These are phyloP conservation scores for Dacryopinax spathularia DNA, from an alignment of 768 basidiomycete species.

Conservation along the genomic window DNA sequence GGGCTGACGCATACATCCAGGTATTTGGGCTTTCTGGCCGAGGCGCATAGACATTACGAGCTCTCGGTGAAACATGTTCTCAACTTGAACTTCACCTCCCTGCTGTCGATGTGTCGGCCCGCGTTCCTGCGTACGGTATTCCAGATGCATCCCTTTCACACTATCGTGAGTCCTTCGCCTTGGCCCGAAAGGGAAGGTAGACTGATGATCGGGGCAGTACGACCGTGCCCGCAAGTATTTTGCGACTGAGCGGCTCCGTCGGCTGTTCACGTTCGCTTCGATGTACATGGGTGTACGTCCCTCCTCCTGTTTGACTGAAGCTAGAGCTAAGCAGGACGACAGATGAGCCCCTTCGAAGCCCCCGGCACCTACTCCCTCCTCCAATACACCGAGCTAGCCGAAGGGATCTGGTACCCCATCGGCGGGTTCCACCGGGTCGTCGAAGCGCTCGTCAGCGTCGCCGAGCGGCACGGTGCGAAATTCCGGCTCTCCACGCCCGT, in stretches of 20 bases:
- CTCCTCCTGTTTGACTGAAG: not conserved
- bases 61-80: slow-evolving; percentile 28
- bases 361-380: slow-evolving; percentile 30
- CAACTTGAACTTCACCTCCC: slow-evolving; percentile 24
- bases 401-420: slow-evolving; percentile 25
- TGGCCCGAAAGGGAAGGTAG: not conserved
- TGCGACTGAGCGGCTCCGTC: slow-evolving; percentile 23
- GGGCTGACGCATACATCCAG: no score
- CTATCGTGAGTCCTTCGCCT: slow-evolving; percentile 14
- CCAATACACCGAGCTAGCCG: slow-evolving; percentile 30
- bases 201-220: slow-evolving; percentile 10
- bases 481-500: slow-evolving; percentile 26
- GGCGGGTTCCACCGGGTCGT: slow-evolving; percentile 21
- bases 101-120: slow-evolving; percentile 24
- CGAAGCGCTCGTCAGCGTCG: slow-evolving; percentile 23
- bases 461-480: slow-evolving; percentile 22
- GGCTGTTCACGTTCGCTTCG: slow-evolving; percentile 28
- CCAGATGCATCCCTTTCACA: slow-evolving; percentile 23
- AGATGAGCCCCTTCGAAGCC: slow-evolving; percentile 29
- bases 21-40: slow-evolving; percentile 21
- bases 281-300: slow-evolving; percentile 22
- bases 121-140: slow-evolving; percentile 23
- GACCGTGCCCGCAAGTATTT: slow-evolving; percentile 17
- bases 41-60: slow-evolving; percentile 24
- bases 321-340: slow-evolving; percentile 8